phyloP scores from a whole-genome alignment of 2,329 filamentous ascomycete species.

The Diaporthe vexans region DNA sequence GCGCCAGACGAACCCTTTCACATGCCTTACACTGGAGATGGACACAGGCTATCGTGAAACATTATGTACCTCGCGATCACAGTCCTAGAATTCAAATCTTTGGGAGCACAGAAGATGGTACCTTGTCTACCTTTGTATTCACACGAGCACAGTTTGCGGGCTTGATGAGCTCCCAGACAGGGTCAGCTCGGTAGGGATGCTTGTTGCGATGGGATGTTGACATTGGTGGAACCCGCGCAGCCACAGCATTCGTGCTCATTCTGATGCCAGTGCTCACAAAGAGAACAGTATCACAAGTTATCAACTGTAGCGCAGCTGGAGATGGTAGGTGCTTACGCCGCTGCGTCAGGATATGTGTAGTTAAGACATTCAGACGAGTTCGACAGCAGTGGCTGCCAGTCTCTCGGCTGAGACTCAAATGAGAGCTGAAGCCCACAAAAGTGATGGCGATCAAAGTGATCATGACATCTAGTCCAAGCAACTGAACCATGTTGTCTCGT shows the following conservation, averaged over 20 bases:
- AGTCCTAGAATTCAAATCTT: too few relatives aligned
- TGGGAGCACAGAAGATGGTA: too few relatives aligned
- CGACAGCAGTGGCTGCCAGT: background rate
- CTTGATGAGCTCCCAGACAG: background rate
- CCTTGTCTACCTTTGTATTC: too few relatives aligned
- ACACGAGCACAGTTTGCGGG: background rate
- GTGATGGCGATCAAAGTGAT: background rate
- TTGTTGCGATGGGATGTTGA: background rate
- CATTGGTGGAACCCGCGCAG: background rate
- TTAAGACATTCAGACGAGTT: background rate
- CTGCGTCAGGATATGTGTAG: slow-evolving; percentile 4
- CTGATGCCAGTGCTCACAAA: background rate
- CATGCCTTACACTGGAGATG: background rate
- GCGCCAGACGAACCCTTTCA: too few relatives aligned
- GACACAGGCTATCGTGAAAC: too few relatives aligned
- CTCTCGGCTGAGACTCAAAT: background rate
- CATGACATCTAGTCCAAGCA: background rate
- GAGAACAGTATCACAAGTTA: background rate
- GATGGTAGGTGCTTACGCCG: background rate
- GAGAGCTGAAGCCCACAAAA: background rate
- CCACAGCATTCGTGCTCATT: background rate
- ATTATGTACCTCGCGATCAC: too few relatives aligned
- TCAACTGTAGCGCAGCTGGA: background rate
- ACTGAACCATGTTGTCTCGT: background rate
- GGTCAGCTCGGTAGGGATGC: background rate